phyloP scores from a whole-genome alignment of 306 rosid genomes.

The Cicer arietinum region DNA sequence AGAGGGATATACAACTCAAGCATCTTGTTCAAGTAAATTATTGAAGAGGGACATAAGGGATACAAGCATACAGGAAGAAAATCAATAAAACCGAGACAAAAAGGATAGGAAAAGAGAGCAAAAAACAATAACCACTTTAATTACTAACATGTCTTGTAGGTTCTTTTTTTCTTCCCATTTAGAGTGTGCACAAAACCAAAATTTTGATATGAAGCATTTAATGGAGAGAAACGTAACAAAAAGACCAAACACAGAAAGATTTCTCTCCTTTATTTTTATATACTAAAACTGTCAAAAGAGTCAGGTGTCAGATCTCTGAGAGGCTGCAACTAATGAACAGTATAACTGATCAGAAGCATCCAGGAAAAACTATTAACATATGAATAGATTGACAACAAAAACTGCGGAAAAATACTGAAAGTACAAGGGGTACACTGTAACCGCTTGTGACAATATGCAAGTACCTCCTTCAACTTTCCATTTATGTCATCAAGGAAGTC shows the following conservation, averaged over 20 bases:
- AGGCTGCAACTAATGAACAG: constrained; percentile 8
- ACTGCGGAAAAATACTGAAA: constrained; percentile 15
- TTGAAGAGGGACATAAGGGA: background rate
- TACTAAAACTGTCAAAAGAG: background rate
- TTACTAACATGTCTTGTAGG: background rate
- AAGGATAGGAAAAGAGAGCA: background rate
- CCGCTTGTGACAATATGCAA: constrained; percentile 7
- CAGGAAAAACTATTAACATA: constrained; percentile 18
- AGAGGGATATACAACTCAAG: background rate
- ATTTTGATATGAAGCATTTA: constrained; percentile 17
- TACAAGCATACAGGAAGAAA: background rate
- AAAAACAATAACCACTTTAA: background rate
- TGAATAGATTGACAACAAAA: constrained; percentile 19
- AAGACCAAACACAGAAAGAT: background rate
- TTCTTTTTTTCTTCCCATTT: background rate
- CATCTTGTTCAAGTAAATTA: background rate
- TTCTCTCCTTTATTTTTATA: background rate
- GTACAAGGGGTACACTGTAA: constrained; percentile 20
- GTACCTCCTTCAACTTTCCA: constrained; percentile 91
- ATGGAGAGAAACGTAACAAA: constrained; percentile 12
- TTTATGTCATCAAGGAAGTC: constrained; percentile 88
- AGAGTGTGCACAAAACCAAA: constrained; percentile 21
- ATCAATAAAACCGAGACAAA: constrained; percentile 19
- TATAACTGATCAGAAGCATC: constrained; percentile 21
- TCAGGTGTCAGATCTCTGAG: constrained; percentile 9